A percentile compares a stretch with the other conserved stretches of the same genome.
Evolutionary conservation across 352 stramenopile genomes (phyloP).

Genomic region (Phytophthora sansomeana): DNA sequence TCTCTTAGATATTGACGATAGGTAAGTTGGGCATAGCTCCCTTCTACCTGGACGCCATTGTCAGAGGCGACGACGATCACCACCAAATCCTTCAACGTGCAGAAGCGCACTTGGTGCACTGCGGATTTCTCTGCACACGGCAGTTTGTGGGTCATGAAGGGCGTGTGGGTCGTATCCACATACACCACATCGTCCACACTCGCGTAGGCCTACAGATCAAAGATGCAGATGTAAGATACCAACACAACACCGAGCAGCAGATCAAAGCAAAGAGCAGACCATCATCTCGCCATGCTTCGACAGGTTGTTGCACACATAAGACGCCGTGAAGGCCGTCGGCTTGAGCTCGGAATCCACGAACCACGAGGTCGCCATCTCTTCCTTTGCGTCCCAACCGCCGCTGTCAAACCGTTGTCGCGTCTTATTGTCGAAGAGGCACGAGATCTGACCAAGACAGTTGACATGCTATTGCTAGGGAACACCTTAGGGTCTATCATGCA

Average conservation of each 20-base stretch:
- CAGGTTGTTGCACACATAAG: slow-evolving; percentile 65
- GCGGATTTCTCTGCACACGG: slow-evolving; percentile 56
- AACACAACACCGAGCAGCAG: neutral
- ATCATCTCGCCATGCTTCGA: slow-evolving; percentile 55
- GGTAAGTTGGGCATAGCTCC: neutral
- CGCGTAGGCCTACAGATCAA: slow-evolving; percentile 47
- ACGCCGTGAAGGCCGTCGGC: slow-evolving; percentile 50
- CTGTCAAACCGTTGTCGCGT: slow-evolving; percentile 17
- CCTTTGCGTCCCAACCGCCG: neutral
- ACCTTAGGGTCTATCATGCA: slow-evolving; percentile 21
- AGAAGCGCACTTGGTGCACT: slow-evolving; percentile 76
- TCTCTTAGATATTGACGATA: slow-evolving; percentile 5
- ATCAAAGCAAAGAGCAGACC: slow-evolving; percentile 23
- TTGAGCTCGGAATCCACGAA: slow-evolving; percentile 57
- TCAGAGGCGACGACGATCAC: slow-evolving; percentile 77
- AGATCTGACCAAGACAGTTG: slow-evolving; percentile 5
- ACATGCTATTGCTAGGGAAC: neutral
- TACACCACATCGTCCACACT: slow-evolving; percentile 56
- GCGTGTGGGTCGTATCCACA: slow-evolving; percentile 51
- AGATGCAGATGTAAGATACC: slow-evolving; percentile 4
- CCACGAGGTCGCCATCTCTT: slow-evolving; percentile 51
- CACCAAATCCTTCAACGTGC: slow-evolving; percentile 44
- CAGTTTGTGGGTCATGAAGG: slow-evolving; percentile 51
- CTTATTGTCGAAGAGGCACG: neutral
- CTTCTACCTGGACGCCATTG: slow-evolving; percentile 58